Evolutionary conservation across 805 yeast genomes (phyloP), one percentile per base, ranked within the genome.

Genomic region (Myxozyma lipomycoides): DNA sequence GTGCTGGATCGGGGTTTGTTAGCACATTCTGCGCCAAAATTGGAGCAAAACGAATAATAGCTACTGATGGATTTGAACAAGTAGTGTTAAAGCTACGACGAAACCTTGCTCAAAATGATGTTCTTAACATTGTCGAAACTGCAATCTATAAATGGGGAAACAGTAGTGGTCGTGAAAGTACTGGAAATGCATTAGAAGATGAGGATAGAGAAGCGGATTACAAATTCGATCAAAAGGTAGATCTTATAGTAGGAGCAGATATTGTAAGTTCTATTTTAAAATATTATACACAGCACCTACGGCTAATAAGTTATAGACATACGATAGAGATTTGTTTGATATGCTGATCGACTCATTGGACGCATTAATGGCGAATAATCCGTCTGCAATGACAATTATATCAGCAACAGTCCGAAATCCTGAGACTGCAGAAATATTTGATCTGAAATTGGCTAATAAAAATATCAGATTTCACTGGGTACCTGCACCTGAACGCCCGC

Each of bases 1-100:
- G 98, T 0, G 78, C 93, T 9, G 98, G 98, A 0, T 88, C 97
- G 0, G 97, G 96, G 0, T 68, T 91, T 5, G 83, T 86, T 1
- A 81, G 90, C 1, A 55, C 84, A 26, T 66, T 66, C 3, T 49
- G 61, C 34, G 60, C 40, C 15, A 56, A 49, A 40, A 39, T 60
- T 12, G 61, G 60, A 18, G 59, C 64, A 30, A 52, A 55, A 7
- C 50, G 64, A 32, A 64, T 82, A 15, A 63, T 71, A 0, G 65
- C 83, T 32, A 83, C 91, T 0, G 95, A 86, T 63, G 93, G 91
- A 1, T 85, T 82, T 52, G 69, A 76, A 2, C 70, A 70, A 12
- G 69, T 84, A 12, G 67, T 85, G 3, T 79, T 77, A 12, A 68
- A 73, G 6, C 59, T 52, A 25, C 43, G 43, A 4, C 24, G 25